A percentile compares a stretch with the other conserved stretches of the same genome.
These are phyloP conservation scores for Pseudozyma sp. DNA, from an alignment of 1,284 basidiomycete species.

Conservation along the genomic window DNA sequence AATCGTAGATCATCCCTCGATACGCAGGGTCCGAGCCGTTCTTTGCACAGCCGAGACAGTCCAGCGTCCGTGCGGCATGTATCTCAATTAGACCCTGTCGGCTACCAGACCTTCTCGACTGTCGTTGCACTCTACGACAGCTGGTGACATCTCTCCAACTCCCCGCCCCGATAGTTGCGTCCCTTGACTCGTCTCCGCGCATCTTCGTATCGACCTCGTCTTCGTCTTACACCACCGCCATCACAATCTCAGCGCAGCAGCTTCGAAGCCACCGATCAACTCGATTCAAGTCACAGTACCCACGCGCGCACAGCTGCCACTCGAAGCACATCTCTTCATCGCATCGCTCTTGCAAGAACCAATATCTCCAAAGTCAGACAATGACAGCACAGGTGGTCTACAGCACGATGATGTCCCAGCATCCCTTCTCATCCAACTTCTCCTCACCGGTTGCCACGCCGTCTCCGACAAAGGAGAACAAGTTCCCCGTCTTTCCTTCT, in stretches of 20 bases:
- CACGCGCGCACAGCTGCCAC: not conserved
- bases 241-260: too few relatives aligned
- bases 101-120: conserved; percentile 14
- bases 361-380: not conserved
- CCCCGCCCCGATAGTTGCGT: not conserved
- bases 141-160: not conserved
- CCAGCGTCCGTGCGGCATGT: conserved; percentile 15
- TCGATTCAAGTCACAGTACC: too few relatives aligned
- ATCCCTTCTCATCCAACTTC: conserved; percentile 39
- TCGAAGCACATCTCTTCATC: not conserved
- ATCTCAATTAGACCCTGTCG: conserved; percentile 16
- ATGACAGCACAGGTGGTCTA: conserved; percentile 47
- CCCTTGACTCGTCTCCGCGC: not conserved
- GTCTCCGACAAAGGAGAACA: conserved; percentile 36
- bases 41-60: conserved; percentile 7
- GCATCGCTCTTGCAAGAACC: not conserved
- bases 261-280: too few relatives aligned
- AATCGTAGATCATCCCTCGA: conserved; percentile 17
- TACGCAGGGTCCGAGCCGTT: conserved; percentile 16
- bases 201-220: not conserved
- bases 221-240: too few relatives aligned
- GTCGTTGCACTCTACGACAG: conserved; percentile 3
- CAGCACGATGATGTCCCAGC: conserved; percentile 39
- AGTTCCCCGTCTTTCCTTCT: conserved; percentile 12
- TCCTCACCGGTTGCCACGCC: conserved; percentile 36